phyloP scores from a whole-genome alignment of 192 early-diverging fungal species.

The Backusella macrospora region DNA sequence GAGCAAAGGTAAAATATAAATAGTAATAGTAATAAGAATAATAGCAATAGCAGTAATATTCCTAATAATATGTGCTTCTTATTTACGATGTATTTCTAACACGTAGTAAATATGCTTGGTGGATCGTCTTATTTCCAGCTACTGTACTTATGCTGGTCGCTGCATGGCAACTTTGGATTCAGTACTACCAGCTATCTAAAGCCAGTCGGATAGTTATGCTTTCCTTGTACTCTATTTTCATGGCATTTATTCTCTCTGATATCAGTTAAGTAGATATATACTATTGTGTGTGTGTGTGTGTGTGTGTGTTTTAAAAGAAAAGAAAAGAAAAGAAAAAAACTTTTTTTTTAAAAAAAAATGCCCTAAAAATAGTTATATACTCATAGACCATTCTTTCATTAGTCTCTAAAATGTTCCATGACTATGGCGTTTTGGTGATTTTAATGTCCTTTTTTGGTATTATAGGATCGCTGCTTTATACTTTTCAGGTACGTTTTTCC shows the following conservation, averaged over 20 bases:
- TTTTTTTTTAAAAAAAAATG: too few species aligned
- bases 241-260: slow-evolving; percentile 11
- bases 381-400: neutral
- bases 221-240: neutral
- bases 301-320: too few species aligned
- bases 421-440: slow-evolving; percentile 15
- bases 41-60: too few species aligned
- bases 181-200: slow-evolving; percentile 19
- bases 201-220: slow-evolving; percentile 3
- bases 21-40: too few species aligned
- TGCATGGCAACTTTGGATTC: slow-evolving; percentile 15
- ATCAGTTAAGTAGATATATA: slow-evolving; percentile 7
- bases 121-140: slow-evolving; percentile 11
- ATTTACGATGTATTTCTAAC: neutral
- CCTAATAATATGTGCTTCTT: neutral
- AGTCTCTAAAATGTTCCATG: slow-evolving; percentile 19
- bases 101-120: slow-evolving; percentile 21
- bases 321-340: neutral
- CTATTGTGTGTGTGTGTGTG: neutral
- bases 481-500: slow-evolving; percentile 1
- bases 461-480: neutral
- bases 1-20: slow-evolving; percentile 12
- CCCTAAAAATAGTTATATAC: neutral
- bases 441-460: slow-evolving; percentile 4
- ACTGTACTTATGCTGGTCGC: neutral